Conservation (phyloP, 1,284 basidiomycete genomes). For the Earliella scabrosa region DNA sequence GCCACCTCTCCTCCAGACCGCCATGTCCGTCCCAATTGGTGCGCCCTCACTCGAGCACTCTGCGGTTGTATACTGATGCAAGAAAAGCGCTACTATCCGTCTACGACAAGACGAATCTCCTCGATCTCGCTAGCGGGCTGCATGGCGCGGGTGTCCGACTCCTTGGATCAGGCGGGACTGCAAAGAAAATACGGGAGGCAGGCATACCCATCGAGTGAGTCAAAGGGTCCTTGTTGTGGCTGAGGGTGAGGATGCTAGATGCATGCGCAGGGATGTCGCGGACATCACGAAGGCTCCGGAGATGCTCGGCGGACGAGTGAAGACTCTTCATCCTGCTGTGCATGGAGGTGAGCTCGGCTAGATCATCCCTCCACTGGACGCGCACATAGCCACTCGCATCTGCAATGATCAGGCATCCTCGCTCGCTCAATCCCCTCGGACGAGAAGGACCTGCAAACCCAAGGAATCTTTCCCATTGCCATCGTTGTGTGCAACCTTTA, state of each 20-base stretch:
- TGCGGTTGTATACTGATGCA: slow-evolving; percentile 4
- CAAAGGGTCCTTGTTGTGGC: no score
- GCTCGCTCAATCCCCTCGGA: slow-evolving; percentile 89
- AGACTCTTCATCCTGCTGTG: slow-evolving; percentile 98
- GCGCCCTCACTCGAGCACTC: slow-evolving; percentile 15
- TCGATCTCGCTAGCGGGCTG: slow-evolving; percentile 89
- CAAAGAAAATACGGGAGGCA: slow-evolving; percentile 95
- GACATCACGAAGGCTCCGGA: slow-evolving; percentile 99
- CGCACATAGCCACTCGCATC: neutral
- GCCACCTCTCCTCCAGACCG: slow-evolving; percentile 8
- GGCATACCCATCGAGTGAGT: slow-evolving; percentile 90
- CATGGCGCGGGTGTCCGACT: slow-evolving; percentile 84
- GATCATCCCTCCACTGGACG: neutral
- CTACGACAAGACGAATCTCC: slow-evolving; percentile 93
- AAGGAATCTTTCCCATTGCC: slow-evolving; percentile 88
- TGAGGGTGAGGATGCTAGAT: neutral
- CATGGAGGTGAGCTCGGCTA: slow-evolving; percentile 78
- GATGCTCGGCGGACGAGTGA: slow-evolving; percentile 98
- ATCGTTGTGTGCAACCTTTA: slow-evolving; percentile 99
- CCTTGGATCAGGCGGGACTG: slow-evolving; percentile 95
- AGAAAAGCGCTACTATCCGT: slow-evolving; percentile 87
- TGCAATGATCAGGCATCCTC: slow-evolving; percentile 76
- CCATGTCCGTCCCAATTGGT: slow-evolving; percentile 43
- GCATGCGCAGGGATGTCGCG: slow-evolving; percentile 89
- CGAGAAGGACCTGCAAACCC: slow-evolving; percentile 79